Percentiles rank a stretch among this genome's conserved stretches.
Conservation (phyloP, 2,329 filamentous ascomycete genomes). For the Diaporthe citrichinensis region DNA sequence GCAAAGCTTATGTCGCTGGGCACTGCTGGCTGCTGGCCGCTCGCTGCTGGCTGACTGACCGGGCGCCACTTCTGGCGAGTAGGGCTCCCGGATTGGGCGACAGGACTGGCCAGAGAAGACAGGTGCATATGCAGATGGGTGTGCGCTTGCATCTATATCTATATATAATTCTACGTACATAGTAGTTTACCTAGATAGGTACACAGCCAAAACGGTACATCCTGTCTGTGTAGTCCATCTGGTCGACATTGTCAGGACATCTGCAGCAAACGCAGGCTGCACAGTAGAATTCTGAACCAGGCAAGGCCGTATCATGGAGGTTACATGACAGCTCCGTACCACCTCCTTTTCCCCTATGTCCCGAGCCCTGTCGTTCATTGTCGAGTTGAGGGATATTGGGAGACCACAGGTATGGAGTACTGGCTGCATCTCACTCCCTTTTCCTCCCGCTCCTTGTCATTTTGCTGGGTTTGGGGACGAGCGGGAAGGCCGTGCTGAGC, state of each 20-base stretch:
- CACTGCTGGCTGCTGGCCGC: not conserved
- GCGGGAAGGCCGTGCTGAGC: constrained; percentile 18
- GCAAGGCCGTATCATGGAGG: not conserved
- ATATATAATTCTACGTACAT: not conserved
- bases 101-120: not conserved
- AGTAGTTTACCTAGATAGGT: not conserved
- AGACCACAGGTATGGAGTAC: not conserved
- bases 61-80: not conserved
- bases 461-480: constrained; percentile 1
- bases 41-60: not conserved
- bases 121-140: not conserved
- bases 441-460: constrained; percentile 10
- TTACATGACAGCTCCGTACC: not conserved
- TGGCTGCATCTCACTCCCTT: not conserved
- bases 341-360: constrained; percentile 9
- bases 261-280: not conserved
- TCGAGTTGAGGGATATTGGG: constrained; percentile 19
- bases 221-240: not conserved
- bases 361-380: not conserved
- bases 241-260: not conserved
- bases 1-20: constrained; percentile 27
- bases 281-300: not conserved
- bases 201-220: no score
- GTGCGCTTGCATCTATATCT: not conserved
- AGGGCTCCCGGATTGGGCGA: not conserved